Conservation (phyloP, 2,329 filamentous ascomycete species). For the Aspergillus sp. region DNA sequence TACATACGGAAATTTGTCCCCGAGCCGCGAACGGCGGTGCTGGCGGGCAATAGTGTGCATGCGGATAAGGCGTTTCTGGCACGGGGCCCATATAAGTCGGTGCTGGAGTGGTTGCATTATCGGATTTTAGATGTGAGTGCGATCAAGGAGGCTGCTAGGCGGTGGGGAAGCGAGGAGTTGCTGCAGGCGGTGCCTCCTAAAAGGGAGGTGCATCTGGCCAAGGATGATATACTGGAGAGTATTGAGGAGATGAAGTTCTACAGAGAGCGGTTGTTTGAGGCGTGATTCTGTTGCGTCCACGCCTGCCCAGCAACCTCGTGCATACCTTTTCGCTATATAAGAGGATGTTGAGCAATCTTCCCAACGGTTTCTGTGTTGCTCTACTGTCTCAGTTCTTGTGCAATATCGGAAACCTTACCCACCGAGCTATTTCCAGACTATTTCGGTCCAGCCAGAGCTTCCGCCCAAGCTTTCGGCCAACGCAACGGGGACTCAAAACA, state of each 20-base stretch:
- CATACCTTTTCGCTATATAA: neutral
- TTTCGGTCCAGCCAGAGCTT: neutral
- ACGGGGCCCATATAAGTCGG: slow-evolving; percentile 63
- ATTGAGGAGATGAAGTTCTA: slow-evolving; percentile 88
- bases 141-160: slow-evolving; percentile 79
- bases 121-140: slow-evolving; percentile 86
- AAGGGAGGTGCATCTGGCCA: slow-evolving; percentile 70
- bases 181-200: slow-evolving; percentile 62
- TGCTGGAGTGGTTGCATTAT: slow-evolving; percentile 76
- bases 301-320: neutral
- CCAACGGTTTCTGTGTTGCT: neutral
- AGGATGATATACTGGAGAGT: slow-evolving; percentile 87
- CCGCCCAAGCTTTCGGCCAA: neutral
- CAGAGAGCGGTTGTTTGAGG: slow-evolving; percentile 59
- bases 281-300: neutral
- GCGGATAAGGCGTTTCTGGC: slow-evolving; percentile 77
- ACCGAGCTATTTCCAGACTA: too few species aligned
- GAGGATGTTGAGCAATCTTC: neutral
- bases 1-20: slow-evolving; percentile 73
- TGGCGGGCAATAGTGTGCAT: slow-evolving; percentile 92
- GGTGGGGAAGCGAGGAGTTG: slow-evolving; percentile 66
- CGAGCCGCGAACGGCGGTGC: slow-evolving; percentile 57
- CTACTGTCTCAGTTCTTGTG: too few species aligned
- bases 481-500: too few species aligned
- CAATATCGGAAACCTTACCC: too few species aligned